Evolutionary conservation across 371 early-diverging fungal genomes (phyloP).

Genomic region (Syncephalastrum racemosum): DNA sequence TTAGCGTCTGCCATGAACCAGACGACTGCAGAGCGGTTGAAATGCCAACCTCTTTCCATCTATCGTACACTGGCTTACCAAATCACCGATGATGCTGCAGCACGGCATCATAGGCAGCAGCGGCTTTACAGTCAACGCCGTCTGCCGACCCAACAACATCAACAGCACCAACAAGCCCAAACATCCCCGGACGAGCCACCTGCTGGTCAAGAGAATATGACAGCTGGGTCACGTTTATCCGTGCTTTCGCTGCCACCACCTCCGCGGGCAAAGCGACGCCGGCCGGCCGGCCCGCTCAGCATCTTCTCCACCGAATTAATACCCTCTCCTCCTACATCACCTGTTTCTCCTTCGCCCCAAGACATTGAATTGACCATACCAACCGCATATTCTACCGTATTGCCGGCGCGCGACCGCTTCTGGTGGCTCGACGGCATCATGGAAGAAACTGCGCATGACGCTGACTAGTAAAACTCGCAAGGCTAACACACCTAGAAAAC

Average conservation of each 20-base stretch:
- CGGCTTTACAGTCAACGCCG: slow-evolving; percentile 19
- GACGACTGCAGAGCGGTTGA: slow-evolving; percentile 24
- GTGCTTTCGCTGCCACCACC: slow-evolving; percentile 19
- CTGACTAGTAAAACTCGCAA: too few species aligned
- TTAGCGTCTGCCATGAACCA: slow-evolving; percentile 37
- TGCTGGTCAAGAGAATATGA: neutral
- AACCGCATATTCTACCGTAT: slow-evolving; percentile 3
- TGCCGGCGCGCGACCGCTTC: slow-evolving; percentile 19
- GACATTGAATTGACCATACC: too few species aligned
- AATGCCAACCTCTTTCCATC: slow-evolving; percentile 36
- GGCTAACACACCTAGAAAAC: too few species aligned
- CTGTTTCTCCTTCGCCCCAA: too few species aligned
- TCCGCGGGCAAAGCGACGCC: slow-evolving; percentile 24
- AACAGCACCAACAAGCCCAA: neutral
- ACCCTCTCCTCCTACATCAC: too few species aligned
- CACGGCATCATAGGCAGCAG: slow-evolving; percentile 17
- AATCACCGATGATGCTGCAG: slow-evolving; percentile 26
- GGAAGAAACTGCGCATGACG: slow-evolving; percentile 19
- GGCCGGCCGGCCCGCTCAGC: too few species aligned
- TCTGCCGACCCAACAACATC: slow-evolving; percentile 2
- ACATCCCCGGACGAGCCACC: neutral
- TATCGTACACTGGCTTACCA: slow-evolving; percentile 27
- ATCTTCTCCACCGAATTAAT: too few species aligned
- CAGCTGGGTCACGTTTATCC: neutral
- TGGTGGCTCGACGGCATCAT: slow-evolving; percentile 23